Evolutionary conservation across 2,329 filamentous ascomycete species (phyloP).

Genomic region (Dactylellina parvicollis): DNA sequence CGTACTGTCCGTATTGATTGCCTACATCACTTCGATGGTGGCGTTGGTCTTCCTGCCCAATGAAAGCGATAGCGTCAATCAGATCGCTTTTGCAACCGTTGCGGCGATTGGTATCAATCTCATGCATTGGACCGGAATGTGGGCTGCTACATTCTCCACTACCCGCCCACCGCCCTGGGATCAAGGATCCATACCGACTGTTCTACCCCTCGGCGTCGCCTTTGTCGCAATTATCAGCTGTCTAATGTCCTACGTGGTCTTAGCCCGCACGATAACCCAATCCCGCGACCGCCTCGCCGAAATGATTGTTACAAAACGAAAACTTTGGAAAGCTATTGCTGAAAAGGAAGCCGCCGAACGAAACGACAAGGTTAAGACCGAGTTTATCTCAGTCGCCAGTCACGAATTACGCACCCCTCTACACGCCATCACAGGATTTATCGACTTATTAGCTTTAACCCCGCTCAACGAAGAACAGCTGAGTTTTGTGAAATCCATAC

Average conservation of each 20-base stretch:
- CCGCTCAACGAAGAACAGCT: constrained; percentile 64
- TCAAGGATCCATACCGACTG: constrained; percentile 34
- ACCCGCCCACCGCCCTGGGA: constrained; percentile 43
- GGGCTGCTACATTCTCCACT: constrained; percentile 49
- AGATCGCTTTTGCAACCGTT: constrained; percentile 43
- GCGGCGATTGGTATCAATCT: constrained; percentile 47
- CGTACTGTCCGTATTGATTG: constrained; percentile 39
- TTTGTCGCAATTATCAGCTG: constrained; percentile 52
- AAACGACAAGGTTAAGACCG: constrained; percentile 66
- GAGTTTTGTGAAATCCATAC: constrained; percentile 65
- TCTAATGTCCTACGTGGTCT: constrained; percentile 50
- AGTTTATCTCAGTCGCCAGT: constrained; percentile 70
- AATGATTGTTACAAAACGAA: constrained; percentile 53
- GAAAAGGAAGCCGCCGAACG: constrained; percentile 53
- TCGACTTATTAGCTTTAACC: constrained; percentile 68
- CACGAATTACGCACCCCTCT: constrained; percentile 72
- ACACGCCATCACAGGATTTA: constrained; percentile 69
- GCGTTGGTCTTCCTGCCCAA: constrained; percentile 45
- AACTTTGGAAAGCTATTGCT: constrained; percentile 49
- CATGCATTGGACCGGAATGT: constrained; percentile 53
- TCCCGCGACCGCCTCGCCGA: constrained; percentile 46
- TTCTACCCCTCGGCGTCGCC: constrained; percentile 44
- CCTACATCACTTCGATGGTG: constrained; percentile 40
- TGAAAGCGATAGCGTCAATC: constrained; percentile 25
- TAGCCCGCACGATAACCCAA: constrained; percentile 52